Evolutionary conservation across 2,329 filamentous ascomycete species (phyloP), one percentile per base, ranked within the genome.

Genomic region (Cyclaneusma minus): DNA sequence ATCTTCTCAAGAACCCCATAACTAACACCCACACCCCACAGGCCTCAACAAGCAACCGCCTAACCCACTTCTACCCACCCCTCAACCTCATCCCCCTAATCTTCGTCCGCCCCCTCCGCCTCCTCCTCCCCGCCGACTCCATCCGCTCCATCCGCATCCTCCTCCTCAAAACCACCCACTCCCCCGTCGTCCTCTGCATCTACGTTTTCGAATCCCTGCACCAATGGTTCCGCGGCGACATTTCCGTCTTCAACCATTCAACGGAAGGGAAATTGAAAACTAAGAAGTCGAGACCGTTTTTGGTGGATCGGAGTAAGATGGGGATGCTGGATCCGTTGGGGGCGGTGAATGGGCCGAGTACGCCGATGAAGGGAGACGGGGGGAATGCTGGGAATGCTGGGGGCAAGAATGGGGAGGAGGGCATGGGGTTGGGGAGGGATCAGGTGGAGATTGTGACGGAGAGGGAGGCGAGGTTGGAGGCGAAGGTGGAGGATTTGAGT

Each of bases 21-120:
- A n/a, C n/a, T n/a, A n/a, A n/a, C n/a, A 20, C n/a, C 50, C 65
- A 17, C n/a, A n/a, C n/a, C n/a, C n/a, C n/a, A n/a, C 59, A 67
- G 48, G 70, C 71, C 9, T 75, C 70, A 25, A 77, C 73, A 21
- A 72, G 67, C 40, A 76, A 76, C 38, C 60, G 72, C 24, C 60
- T 78, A 17, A 77, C 71, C 4, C 70, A 77, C 48, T 78, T 77
- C 44, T 75, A 74, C 40, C 72, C 72, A 25, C 73, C 73, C 2
- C 67, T 77, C 61, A 89, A 87, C 47, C 63, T 89, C 20, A 56
- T 87, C 22, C 74, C 80, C 6, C 59, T 85, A 29, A 51, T 75
- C 35, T 60, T 76, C 34, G 72, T 85, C 43, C 68, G 80, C 10
- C 81, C 81, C 1, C 58, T 83, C 32, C 65, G 78, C 30, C 58